Base-by-base conservation (phyloP, 192 early-diverging fungal species). In the Spinellus fusiger region DNA sequence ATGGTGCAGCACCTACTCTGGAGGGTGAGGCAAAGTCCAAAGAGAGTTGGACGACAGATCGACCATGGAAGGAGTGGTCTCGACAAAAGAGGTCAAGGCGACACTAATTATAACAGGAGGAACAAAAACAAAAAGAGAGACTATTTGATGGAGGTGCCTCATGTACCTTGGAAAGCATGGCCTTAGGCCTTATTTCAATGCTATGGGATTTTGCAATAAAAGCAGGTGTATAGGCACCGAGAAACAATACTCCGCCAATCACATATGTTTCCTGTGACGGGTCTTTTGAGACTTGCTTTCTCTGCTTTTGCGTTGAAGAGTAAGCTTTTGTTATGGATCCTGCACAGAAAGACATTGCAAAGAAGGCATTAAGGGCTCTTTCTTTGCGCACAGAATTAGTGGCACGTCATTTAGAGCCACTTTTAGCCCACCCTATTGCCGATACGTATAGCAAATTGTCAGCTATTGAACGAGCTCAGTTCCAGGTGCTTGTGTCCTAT, bases 401-500 rank as follows among this genome's bases (percentile, higher is more conserved):
- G 3, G 35, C 56, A 20, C 35, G 40, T 27, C 66, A 68, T 33
- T 56, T 73, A 13, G 65, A 67, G 25, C 71, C 71, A 1, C 27
- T 73, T 22, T 28, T 68, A 0, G 27, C 18, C 1, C 54, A 56
- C 15, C 49, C 66, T n/a, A 56, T 67, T 5, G 57, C 8, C 32
- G 71, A 73, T 27, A 59, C 51, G 7, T 65, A 62, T 28, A 50
- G 26, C 8, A 68, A 58, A 34, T 34, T 73, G 5, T 46, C 66
- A 8, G 44, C 55, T 1, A 34, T 28, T n/a, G 71, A 73, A 51
- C 65, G 66, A 18, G 67, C 61, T 35, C 55, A 73, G 40, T 49
- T 73, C 10, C 49, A 73, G 18, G 32, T 73, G 4, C 20, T 73
- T 0, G 37, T 73, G 33, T 40, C 71, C n/a, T 73, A 73, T 37